phyloP scores from a whole-genome alignment of 139 green algal genomes.

The Micractinium conductrix region DNA sequence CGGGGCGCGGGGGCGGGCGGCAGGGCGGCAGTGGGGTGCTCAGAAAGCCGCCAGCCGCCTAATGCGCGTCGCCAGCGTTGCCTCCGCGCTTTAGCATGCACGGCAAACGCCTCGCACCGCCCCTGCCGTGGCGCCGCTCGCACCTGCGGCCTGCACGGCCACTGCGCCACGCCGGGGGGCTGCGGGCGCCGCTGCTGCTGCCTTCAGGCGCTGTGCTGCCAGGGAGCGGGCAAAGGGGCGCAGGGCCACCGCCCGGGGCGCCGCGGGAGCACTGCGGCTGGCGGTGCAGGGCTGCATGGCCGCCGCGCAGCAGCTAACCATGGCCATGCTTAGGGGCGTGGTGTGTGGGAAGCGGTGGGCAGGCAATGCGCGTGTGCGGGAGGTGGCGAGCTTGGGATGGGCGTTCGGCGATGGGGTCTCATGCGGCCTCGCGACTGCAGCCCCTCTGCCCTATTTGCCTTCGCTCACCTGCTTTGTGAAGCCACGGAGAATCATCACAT shows the following conservation, averaged over 20 bases:
- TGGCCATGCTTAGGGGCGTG: no score
- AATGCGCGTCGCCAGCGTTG: neutral
- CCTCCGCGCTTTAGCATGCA: neutral
- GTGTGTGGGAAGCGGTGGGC: no score
- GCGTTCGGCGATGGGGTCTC: no score
- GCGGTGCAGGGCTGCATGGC: constrained; percentile 5
- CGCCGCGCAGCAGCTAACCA: neutral
- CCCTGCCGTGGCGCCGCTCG: neutral
- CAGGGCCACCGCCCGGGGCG: neutral
- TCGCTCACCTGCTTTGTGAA: no score
- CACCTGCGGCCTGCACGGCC: neutral
- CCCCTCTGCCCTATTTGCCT: no score
- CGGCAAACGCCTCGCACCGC: neutral
- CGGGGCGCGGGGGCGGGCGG: neutral
- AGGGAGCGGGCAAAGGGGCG: constrained; percentile 28
- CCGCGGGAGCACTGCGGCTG: constrained; percentile 17
- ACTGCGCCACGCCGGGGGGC: constrained; percentile 2
- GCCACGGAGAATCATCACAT: no score
- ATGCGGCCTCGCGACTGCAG: no score
- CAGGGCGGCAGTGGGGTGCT: neutral
- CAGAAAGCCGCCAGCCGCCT: neutral
- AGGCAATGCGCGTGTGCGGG: no score
- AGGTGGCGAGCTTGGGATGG: no score
- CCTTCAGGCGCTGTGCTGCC: constrained; percentile 23
- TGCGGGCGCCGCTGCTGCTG: constrained; percentile 7